Evolutionary conservation across 345 rosid species (phyloP).

Genomic region (Gossypium stocksii): DNA sequence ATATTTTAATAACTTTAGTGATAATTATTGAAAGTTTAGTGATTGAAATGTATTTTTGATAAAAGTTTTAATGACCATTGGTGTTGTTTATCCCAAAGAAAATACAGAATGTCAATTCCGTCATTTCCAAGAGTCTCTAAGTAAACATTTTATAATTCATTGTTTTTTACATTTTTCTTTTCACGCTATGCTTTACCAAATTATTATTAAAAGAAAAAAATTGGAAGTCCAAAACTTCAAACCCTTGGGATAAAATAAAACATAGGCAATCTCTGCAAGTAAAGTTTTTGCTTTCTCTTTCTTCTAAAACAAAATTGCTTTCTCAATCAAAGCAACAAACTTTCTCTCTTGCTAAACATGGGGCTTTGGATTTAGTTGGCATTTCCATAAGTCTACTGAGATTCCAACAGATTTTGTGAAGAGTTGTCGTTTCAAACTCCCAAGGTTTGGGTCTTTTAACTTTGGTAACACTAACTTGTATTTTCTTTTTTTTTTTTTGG

Average conservation of each 20-base stretch:
- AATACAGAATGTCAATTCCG: neutral
- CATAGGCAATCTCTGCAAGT: neutral
- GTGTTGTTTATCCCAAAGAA: too few species aligned
- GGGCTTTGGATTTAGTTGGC: neutral
- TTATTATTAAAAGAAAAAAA: neutral
- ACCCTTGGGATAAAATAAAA: constrained; percentile 5
- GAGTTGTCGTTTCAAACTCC: neutral
- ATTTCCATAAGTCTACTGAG: constrained; percentile 4
- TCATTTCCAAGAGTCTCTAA: neutral
- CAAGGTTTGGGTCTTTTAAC: constrained; percentile 5
- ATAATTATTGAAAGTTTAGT: too few species aligned
- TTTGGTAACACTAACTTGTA: neutral
- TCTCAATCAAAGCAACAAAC: constrained; percentile 8
- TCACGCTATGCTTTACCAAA: neutral
- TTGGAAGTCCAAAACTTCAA: constrained; percentile 12
- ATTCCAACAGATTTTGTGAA: constrained; percentile 18
- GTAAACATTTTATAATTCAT: neutral
- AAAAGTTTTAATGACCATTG: too few species aligned
- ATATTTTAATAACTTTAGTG: too few species aligned
- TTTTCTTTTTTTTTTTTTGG: neutral
- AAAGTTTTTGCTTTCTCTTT: constrained; percentile 15
- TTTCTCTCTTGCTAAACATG: constrained; percentile 2
- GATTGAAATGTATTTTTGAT: too few species aligned
- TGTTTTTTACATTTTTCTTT: neutral
- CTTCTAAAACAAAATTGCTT: constrained; percentile 3